Evolutionary conservation across 192 early-diverging fungal genomes (phyloP), one percentile per base, ranked within the genome.

Genomic region (Allomyces macrogynus): DNA sequence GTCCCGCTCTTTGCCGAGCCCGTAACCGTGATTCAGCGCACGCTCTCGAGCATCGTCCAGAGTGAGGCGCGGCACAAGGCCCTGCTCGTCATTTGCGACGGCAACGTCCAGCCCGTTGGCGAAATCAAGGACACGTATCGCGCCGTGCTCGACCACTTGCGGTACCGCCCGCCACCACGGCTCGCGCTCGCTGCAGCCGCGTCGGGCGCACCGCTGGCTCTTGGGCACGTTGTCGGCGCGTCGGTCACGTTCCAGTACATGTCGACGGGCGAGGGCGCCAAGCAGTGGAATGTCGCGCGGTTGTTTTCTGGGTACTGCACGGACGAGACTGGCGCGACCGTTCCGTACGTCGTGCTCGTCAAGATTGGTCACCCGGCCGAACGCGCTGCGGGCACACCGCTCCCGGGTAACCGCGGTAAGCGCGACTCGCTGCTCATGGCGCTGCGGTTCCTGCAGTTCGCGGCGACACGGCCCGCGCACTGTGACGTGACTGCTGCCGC

Each of bases 261-360:
- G 63, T 88, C 91, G n/a, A 76, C 95, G 12, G 94, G 90, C 57
- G 91, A 95, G 69, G 91, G 92, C 49, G 79, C 78, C 61, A 86
- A 86, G 77, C 92, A 91, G 72, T 78, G 85, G 73, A 97, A 97
- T 74, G 89, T 91, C 82, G 94, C 76, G 68, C 87, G 94, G 75
- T 86, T 97, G 26, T 97, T 95, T 73, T 94, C 91, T 54, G 94
- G 94, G 44, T 74, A 94, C 42, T 93, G 93, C 71, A 89, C 93
- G 70, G 76, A 83, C 68, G 84, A 87, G 62, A n/a, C 12, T n/a
- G 91, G 92, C 20, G 89, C 88, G 64, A 80, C 80, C 10, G 92
- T 97, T 10, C 94, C 94, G 0, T 95, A 91, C 67, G 82, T 97
- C 64, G 91, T 97, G 7, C 87, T 95, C 8, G 93, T 83, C 68